Percentiles rank a stretch among this genome's conserved stretches.
Evolutionary conservation across 805 yeast genomes (phyloP).

Genomic region (Starmerella cellae): DNA sequence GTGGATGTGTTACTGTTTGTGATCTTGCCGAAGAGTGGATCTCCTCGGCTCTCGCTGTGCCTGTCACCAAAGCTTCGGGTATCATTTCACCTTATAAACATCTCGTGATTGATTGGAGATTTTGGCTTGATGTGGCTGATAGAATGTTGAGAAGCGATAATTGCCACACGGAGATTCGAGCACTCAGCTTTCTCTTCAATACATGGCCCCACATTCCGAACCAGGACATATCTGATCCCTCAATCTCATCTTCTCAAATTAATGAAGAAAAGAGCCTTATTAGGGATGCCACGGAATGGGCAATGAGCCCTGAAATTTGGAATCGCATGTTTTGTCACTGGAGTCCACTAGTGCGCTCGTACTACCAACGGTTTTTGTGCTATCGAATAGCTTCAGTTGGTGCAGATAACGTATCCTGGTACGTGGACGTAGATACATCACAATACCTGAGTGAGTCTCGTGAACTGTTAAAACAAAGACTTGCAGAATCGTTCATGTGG

Average conservation of each 20-base stretch:
- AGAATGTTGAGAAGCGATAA: slow-evolving; percentile 52
- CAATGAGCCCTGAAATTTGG: slow-evolving; percentile 42
- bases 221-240: slow-evolving; percentile 1
- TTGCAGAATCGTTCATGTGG: slow-evolving; percentile 15
- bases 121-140: slow-evolving; percentile 53
- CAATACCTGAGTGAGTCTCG: slow-evolving; percentile 24
- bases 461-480: slow-evolving; percentile 17
- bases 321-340: slow-evolving; percentile 55
- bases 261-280: slow-evolving; percentile 30
- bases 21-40: slow-evolving; percentile 32
- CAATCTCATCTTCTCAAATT: neutral
- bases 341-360: slow-evolving; percentile 62
- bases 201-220: slow-evolving; percentile 50
- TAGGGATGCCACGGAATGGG: slow-evolving; percentile 40
- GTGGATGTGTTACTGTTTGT: slow-evolving; percentile 29
- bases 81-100: slow-evolving; percentile 8
- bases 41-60: slow-evolving; percentile 20
- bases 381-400: slow-evolving; percentile 42
- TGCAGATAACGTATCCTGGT: slow-evolving; percentile 18
- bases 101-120: slow-evolving; percentile 48
- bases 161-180: slow-evolving; percentile 47
- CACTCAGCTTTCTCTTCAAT: slow-evolving; percentile 54
- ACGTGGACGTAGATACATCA: slow-evolving; percentile 20
- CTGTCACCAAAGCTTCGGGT: slow-evolving; percentile 3
- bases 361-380: slow-evolving; percentile 49